phyloP scores from a whole-genome alignment of 2,329 filamentous ascomycete species.

The Sporothrix brasiliensis region DNA sequence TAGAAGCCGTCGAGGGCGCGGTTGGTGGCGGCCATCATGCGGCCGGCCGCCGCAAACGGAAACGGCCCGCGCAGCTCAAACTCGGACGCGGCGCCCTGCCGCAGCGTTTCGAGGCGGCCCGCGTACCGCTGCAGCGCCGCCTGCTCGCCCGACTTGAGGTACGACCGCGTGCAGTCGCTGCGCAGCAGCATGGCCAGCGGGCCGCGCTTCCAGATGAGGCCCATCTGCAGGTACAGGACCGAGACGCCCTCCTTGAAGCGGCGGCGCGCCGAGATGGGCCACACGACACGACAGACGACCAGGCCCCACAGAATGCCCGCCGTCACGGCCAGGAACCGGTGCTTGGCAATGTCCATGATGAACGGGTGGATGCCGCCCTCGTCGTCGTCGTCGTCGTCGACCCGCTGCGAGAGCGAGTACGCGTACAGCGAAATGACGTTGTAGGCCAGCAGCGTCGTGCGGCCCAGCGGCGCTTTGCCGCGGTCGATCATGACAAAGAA shows the following conservation, averaged over 20 bases:
- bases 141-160: conserved; percentile 88
- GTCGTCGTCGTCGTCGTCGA: conserved; percentile 81
- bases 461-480: conserved; percentile 84
- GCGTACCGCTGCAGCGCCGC: conserved; percentile 81
- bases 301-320: conserved; percentile 90
- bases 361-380: conserved; percentile 82
- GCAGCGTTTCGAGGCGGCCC: conserved; percentile 72
- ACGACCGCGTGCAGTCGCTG: conserved; percentile 62
- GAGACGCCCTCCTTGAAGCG: conserved; percentile 90
- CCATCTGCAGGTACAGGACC: conserved; percentile 91
- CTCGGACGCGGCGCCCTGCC: conserved; percentile 74
- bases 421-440: conserved; percentile 94
- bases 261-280: conserved; percentile 86
- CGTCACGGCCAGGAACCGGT: conserved; percentile 84
- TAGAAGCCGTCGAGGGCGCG: conserved; percentile 92
- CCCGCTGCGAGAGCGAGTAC: conserved; percentile 80
- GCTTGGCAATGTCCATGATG: conserved; percentile 84
- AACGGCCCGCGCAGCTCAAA: conserved; percentile 90
- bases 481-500: conserved; percentile 87
- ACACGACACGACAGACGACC: conserved; percentile 83
- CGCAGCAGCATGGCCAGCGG: conserved; percentile 75
- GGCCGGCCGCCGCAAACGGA: conserved; percentile 69
- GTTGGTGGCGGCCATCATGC: conserved; percentile 77
- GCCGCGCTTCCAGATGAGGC: conserved; percentile 93
- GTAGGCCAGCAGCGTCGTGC: conserved; percentile 93